Base-by-base conservation (phyloP, 352 stramenopile species). In the Phytophthora ohioensis region DNA sequence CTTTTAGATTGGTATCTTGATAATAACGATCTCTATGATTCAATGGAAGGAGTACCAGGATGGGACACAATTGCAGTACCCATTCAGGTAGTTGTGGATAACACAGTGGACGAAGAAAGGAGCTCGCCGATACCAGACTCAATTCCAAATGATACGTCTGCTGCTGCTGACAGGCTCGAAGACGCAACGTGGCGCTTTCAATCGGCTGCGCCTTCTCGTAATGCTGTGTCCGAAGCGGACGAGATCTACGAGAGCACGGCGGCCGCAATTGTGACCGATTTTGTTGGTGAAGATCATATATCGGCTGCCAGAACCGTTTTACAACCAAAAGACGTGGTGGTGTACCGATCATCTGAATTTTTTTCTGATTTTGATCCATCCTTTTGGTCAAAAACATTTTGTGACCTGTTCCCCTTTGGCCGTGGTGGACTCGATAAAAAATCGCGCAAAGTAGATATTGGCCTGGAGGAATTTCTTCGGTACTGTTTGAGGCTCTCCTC, bases 351-450 rank as follows among this genome's bases (percentile, higher is more conserved):
- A n/a, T 39, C 56, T 15, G n/a, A 31, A 6, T 69, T 76, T 42
- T 7, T 76, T 1, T 76, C 62, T 3, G 68, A 69, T 52, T 71
- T 76, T 47, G 57, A 76, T 32, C 55, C 48, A 5, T 15, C 45
- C 5, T 76, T 76, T 38, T 76, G 68, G 68, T 11, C 13, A 1
- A 5, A 41, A n/a, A 13, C 62, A 2, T 76, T 78, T 54, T 27
- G 21, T 27, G 21, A 27, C 1, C 21, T 27, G 21, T 2, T 27
- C 21, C 60, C 70, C 2, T 78, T 35, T 48, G 70, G 70, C 4
- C 58, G 70, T 39, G 70, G 70, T n/a, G 60, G 64, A 1, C 30
- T 73, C 9, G 60, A 73, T 21, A 59, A 71, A 27, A 27, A 27
- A 27, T 32, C 63, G 0, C 15, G 69, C 8, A 8, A 10, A 21